Percentiles rank a stretch among this genome's conserved stretches.
Conservation (phyloP, 192 early-diverging fungal genomes). For the Chytriomyces sp. region DNA sequence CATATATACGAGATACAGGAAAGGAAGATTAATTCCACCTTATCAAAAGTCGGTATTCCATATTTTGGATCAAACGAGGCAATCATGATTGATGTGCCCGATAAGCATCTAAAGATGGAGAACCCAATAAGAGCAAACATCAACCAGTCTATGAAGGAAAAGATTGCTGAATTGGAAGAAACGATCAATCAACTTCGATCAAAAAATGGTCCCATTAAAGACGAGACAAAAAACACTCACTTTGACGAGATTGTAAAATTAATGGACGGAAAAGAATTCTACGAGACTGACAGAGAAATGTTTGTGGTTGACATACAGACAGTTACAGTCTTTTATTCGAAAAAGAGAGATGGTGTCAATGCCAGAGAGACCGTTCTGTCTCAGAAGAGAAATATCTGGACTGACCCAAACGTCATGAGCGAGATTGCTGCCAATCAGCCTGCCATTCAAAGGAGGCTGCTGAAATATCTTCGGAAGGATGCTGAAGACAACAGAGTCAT, state of each 20-base stretch:
- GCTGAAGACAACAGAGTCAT: background rate
- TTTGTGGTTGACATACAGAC: background rate
- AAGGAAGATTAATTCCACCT: constrained; percentile 6
- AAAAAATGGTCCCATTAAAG: background rate
- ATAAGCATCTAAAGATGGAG: background rate
- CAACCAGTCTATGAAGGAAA: constrained; percentile 11
- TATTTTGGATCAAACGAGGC: constrained; percentile 7
- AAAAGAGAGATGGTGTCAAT: constrained; percentile 4
- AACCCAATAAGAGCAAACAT: background rate
- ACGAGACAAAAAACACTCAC: background rate
- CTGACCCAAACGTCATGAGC: background rate
- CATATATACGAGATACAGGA: background rate
- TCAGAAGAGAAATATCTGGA: background rate
- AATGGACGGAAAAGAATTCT: background rate
- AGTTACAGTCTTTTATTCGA: background rate
- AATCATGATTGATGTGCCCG: constrained; percentile 1
- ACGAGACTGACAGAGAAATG: background rate
- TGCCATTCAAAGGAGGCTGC: background rate
- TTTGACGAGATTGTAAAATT: background rate
- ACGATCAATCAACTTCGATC: constrained; percentile 1
- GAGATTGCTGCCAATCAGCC: background rate
- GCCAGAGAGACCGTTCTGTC: background rate
- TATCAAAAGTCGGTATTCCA: background rate
- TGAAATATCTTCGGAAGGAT: background rate
- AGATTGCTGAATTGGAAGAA: constrained; percentile 3